Evolutionary conservation across 257 asterid genomes (phyloP).

Genomic region (Paraleonurus japonicus): DNA sequence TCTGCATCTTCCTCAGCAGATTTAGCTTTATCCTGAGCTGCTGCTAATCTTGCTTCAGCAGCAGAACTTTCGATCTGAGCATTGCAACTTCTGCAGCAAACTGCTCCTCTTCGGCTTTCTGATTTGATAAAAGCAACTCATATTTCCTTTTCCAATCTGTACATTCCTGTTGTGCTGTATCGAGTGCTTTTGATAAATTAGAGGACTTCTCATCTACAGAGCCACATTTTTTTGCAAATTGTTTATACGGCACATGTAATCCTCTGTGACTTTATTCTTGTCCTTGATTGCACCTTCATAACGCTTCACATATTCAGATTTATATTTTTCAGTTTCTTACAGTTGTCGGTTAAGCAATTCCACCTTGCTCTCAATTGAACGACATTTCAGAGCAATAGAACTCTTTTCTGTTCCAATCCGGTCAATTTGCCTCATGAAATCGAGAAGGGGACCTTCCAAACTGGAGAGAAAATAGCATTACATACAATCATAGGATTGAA

Average conservation of each 20-base stretch:
- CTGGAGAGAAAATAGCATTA: slow-evolving; percentile 44
- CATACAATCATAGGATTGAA: slow-evolving; percentile 3
- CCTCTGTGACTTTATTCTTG: slow-evolving; percentile 81
- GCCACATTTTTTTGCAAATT: slow-evolving; percentile 77
- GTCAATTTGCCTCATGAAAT: slow-evolving; percentile 81
- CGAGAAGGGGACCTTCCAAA: slow-evolving; percentile 90
- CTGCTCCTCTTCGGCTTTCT: slow-evolving; percentile 81
- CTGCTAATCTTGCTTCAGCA: slow-evolving; percentile 96
- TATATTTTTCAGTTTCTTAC: slow-evolving; percentile 83
- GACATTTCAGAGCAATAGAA: slow-evolving; percentile 77
- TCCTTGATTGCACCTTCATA: slow-evolving; percentile 83
- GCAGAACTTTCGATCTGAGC: slow-evolving; percentile 85
- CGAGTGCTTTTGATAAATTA: slow-evolving; percentile 61
- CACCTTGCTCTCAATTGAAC: slow-evolving; percentile 78
- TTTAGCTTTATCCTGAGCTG: slow-evolving; percentile 87
- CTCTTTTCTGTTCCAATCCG: slow-evolving; percentile 78
- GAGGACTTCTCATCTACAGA: slow-evolving; percentile 83
- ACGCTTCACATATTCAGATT: slow-evolving; percentile 88
- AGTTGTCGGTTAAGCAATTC: slow-evolving; percentile 75
- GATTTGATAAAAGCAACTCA: slow-evolving; percentile 60
- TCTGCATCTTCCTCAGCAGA: slow-evolving; percentile 94
- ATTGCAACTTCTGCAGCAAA: slow-evolving; percentile 65
- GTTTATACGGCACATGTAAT: slow-evolving; percentile 68
- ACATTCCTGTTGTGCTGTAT: slow-evolving; percentile 62
- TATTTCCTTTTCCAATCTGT: slow-evolving; percentile 87